phyloP scores from a whole-genome alignment of 2,329 filamentous ascomycete species.

The Arthrobotrys entomopaga region DNA sequence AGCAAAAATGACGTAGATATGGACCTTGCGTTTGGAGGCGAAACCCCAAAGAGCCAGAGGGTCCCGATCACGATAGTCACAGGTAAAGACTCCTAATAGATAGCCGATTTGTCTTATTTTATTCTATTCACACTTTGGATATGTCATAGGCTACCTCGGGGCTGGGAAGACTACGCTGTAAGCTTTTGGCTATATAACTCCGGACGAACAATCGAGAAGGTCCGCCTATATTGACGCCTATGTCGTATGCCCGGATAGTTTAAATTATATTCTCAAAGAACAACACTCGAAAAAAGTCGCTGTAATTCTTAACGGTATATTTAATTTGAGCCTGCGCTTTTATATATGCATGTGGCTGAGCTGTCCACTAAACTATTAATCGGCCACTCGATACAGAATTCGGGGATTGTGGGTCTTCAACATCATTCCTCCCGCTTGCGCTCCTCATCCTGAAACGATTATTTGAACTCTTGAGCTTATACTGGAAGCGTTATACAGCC shows the following conservation, averaged over 20 bases:
- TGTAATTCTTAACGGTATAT: constrained; percentile 88
- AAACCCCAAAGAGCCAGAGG: constrained; percentile 69
- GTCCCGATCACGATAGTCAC: constrained; percentile 88
- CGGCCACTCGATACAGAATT: constrained; percentile 69
- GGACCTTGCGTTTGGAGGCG: constrained; percentile 61
- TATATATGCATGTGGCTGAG: neutral
- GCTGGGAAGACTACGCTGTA: constrained; percentile 90
- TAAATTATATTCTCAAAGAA: constrained; percentile 95
- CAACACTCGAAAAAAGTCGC: constrained; percentile 98
- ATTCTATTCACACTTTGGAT: neutral
- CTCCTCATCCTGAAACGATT: constrained; percentile 20
- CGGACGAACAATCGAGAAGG: neutral
- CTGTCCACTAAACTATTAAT: neutral
- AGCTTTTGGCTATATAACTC: constrained; percentile 6
- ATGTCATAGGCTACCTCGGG: constrained; percentile 81
- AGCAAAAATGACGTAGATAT: constrained; percentile 65
- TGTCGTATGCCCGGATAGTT: constrained; percentile 37
- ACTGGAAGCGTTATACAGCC: constrained; percentile 67
- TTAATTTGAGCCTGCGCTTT: neutral
- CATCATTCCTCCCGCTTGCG: constrained; percentile 25
- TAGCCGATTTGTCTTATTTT: too few relatives aligned
- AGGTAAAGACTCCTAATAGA: constrained; percentile 64
- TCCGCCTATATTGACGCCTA: neutral
- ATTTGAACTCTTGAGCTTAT: constrained; percentile 33
- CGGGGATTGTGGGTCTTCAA: constrained; percentile 73